Conservation (phyloP, 306 rosid species). For the Sicyos edulis region DNA sequence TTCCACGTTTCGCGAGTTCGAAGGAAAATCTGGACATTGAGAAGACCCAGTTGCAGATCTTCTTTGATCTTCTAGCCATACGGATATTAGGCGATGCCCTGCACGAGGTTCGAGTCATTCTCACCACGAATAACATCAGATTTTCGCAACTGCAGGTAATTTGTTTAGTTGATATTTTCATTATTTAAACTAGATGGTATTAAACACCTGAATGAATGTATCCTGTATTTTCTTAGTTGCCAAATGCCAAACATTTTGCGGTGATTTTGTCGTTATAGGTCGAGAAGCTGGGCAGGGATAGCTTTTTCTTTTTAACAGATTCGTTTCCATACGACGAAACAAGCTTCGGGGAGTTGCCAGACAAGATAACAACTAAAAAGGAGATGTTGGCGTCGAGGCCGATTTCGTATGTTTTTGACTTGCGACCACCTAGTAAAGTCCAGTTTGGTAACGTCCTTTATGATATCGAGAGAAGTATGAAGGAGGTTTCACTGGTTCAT, state of each 20-base stretch:
- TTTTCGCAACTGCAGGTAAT: constrained; percentile 80
- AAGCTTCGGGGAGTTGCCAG: constrained; percentile 55
- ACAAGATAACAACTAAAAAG: constrained; percentile 32
- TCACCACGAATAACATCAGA: constrained; percentile 70
- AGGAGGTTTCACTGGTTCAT: not conserved
- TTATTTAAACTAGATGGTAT: not conserved
- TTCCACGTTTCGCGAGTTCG: constrained; percentile 46
- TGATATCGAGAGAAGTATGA: constrained; percentile 18
- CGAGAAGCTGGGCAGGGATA: constrained; percentile 62
- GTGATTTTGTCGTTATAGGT: constrained; percentile 41
- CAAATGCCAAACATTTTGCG: not conserved
- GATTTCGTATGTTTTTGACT: constrained; percentile 53
- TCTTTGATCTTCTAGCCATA: constrained; percentile 58
- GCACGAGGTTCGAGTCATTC: constrained; percentile 43
- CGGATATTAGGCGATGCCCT: constrained; percentile 58
- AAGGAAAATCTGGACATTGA: constrained; percentile 43
- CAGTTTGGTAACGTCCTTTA: constrained; percentile 38
- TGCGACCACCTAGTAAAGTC: constrained; percentile 36
- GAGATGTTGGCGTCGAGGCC: constrained; percentile 52
- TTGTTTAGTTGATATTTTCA: not conserved
- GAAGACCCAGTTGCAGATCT: constrained; percentile 38
- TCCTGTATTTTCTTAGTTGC: not conserved
- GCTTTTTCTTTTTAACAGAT: constrained; percentile 55
- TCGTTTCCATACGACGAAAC: constrained; percentile 66
- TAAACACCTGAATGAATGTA: not conserved